Evolutionary conservation across 805 yeast species (phyloP).

Genomic region (Myxozyma geophila): DNA sequence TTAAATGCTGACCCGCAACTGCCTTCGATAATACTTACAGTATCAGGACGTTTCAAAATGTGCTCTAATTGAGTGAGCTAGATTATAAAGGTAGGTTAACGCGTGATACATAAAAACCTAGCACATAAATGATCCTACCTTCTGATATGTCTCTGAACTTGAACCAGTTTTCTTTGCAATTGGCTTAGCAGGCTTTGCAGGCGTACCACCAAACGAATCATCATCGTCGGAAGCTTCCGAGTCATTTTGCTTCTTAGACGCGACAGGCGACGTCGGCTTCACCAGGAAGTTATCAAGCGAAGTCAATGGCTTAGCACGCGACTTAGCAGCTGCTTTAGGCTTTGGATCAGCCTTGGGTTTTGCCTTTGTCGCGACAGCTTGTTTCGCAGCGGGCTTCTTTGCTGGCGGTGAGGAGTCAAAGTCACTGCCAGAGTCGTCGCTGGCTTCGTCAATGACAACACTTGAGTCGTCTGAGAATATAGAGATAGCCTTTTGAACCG

Average conservation of each 20-base stretch:
- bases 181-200: conserved; percentile 15
- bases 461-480: conserved; percentile 1
- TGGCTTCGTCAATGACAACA: background rate
- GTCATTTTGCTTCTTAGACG: conserved; percentile 7
- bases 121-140: conserved; percentile 38
- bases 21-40: conserved; percentile 44
- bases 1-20: background rate
- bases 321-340: conserved; percentile 13
- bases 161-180: conserved; percentile 34
- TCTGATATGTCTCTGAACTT: conserved; percentile 81
- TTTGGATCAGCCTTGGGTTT: conserved; percentile 20
- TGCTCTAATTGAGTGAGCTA: conserved; percentile 89
- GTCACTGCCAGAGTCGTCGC: conserved; percentile 8
- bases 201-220: conserved; percentile 19
- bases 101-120: background rate
- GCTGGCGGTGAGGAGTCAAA: conserved; percentile 14
- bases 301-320: conserved; percentile 23
- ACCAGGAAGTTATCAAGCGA: conserved; percentile 12
- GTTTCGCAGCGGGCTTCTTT: conserved; percentile 22
- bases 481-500: conserved; percentile 1
- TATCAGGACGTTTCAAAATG: conserved; percentile 95
- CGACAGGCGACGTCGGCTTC: conserved; percentile 14
- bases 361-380: conserved; percentile 25
- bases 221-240: background rate
- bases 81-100: background rate